Conservation (phyloP, 805 yeast species). For the Brettanomyces bruxellensis region DNA sequence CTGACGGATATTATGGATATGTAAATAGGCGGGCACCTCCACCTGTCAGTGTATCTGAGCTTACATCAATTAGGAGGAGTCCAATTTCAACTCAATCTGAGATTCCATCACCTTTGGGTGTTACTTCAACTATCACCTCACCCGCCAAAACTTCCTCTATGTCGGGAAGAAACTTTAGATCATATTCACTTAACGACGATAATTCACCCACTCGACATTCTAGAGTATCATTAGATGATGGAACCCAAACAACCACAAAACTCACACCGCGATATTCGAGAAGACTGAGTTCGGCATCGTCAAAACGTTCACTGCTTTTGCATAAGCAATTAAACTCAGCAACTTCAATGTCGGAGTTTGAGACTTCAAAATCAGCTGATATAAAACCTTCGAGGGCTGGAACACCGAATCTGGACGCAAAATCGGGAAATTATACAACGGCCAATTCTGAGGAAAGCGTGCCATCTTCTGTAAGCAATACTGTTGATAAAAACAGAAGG, state of each 20-base stretch:
- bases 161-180: conserved; percentile 25
- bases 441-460: conserved; percentile 19
- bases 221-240: no score
- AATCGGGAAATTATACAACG: conserved; percentile 15
- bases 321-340: conserved; percentile 11
- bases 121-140: conserved; percentile 9
- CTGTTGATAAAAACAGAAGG: background rate
- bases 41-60: no score
- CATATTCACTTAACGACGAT: conserved; percentile 21
- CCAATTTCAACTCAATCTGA: no score
- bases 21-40: background rate
- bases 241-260: conserved; percentile 1
- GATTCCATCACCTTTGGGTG: no score
- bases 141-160: conserved; percentile 23
- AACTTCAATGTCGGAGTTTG: conserved; percentile 1
- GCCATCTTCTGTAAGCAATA: conserved; percentile 2
- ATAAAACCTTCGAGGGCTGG: conserved; percentile 21
- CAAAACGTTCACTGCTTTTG: background rate
- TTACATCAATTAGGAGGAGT: no score
- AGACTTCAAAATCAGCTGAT: conserved; percentile 19
- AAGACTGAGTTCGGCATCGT: background rate
- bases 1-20: background rate
- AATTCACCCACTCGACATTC: conserved; percentile 10
- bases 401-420: conserved; percentile 20
- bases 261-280: no score